Evolutionary conservation across 352 stramenopile species (phyloP).

Genomic region (Phytophthora boehmeriae): DNA sequence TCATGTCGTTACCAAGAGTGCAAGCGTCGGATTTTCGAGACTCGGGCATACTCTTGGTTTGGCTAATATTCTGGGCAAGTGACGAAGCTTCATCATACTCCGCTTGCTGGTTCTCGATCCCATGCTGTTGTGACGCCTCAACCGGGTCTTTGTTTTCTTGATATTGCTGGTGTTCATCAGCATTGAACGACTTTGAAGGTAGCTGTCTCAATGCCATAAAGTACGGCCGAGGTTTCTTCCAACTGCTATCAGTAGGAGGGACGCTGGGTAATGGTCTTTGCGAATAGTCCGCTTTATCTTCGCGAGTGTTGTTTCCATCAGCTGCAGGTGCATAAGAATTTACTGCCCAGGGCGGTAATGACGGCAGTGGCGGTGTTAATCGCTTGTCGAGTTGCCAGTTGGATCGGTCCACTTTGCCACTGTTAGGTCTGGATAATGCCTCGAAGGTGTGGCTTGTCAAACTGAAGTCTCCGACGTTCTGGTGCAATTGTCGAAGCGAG

Average conservation of each 20-base stretch:
- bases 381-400: constrained; percentile 37
- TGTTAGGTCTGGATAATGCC: constrained; percentile 4
- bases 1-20: constrained; percentile 1
- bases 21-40: not conserved
- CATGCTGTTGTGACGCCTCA: not conserved
- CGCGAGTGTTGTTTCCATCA: constrained; percentile 12
- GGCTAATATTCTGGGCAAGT: constrained; percentile 9
- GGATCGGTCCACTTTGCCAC: constrained; percentile 11
- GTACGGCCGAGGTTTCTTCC: constrained; percentile 56
- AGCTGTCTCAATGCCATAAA: constrained; percentile 59
- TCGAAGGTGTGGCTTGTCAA: constrained; percentile 7
- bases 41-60: constrained; percentile 4
- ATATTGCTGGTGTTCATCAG: constrained; percentile 16
- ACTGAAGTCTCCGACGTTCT: constrained; percentile 38
- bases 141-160: constrained; percentile 20
- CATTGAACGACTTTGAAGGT: constrained; percentile 8
- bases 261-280: constrained; percentile 4
- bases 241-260: constrained; percentile 17
- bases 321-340: constrained; percentile 3
- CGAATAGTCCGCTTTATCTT: constrained; percentile 18
- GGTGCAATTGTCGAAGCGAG: constrained; percentile 52
- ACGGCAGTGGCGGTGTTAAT: constrained; percentile 44
- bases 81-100: constrained; percentile 18
- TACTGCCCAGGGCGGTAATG: constrained; percentile 53
- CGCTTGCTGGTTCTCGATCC: constrained; percentile 31